Percentiles rank a stretch among this genome's conserved stretches.
Evolutionary conservation across 371 early-diverging fungal species (phyloP).

Genomic region (Coemansia sp.): DNA sequence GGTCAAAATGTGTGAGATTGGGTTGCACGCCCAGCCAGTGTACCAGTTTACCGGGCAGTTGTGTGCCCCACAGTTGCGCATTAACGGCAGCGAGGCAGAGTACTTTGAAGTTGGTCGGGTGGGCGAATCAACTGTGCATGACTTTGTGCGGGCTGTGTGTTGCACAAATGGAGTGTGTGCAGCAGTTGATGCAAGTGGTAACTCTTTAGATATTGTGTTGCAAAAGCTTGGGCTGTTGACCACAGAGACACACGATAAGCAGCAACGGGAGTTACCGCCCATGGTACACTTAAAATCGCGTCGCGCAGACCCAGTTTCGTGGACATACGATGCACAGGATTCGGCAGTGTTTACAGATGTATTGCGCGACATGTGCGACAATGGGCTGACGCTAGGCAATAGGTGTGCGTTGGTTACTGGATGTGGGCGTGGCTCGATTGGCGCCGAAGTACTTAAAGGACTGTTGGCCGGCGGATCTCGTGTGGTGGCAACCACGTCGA

Average conservation of each 20-base stretch:
- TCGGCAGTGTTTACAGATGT: slow-evolving; percentile 71
- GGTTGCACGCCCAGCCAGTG: slow-evolving; percentile 69
- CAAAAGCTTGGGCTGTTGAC: slow-evolving; percentile 85
- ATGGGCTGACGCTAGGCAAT: slow-evolving; percentile 82
- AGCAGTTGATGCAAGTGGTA: slow-evolving; percentile 64
- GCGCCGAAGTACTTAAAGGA: slow-evolving; percentile 85
- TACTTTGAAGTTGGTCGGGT: slow-evolving; percentile 76
- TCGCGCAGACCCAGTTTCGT: slow-evolving; percentile 76
- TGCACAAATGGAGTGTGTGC: slow-evolving; percentile 64
- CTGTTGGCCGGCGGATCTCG: slow-evolving; percentile 87
- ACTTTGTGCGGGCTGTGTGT: slow-evolving; percentile 46
- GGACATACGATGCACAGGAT: slow-evolving; percentile 72
- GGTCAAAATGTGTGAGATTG: slow-evolving; percentile 78
- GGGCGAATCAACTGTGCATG: slow-evolving; percentile 53
- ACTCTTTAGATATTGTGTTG: slow-evolving; percentile 80
- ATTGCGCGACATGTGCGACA: slow-evolving; percentile 68
- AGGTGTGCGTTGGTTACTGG: slow-evolving; percentile 88
- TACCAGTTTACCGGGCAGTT: slow-evolving; percentile 84
- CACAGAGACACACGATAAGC: slow-evolving; percentile 64
- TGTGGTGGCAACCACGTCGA: slow-evolving; percentile 91
- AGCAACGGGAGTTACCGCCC: slow-evolving; percentile 72
- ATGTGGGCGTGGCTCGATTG: slow-evolving; percentile 91
- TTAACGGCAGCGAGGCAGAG: slow-evolving; percentile 73
- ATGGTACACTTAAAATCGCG: slow-evolving; percentile 58
- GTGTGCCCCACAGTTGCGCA: slow-evolving; percentile 74